Conservation (phyloP, 176 grass and related monocot genomes). For the Avena atlantica region DNA sequence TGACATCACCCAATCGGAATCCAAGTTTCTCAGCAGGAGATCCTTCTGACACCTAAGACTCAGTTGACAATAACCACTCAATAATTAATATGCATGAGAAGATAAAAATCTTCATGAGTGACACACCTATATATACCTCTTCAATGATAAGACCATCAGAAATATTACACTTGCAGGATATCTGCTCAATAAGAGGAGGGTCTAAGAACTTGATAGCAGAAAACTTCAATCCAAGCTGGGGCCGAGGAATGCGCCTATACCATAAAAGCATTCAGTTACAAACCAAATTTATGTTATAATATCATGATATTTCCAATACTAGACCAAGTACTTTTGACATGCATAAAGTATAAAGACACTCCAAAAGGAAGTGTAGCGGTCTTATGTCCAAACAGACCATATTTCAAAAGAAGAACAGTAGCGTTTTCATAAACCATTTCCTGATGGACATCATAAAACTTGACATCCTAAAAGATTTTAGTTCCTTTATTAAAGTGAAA, state of each 20-base stretch:
- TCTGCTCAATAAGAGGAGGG: slow-evolving; percentile 14
- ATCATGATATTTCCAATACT: background rate
- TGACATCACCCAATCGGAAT: background rate
- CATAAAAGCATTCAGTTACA: slow-evolving; percentile 1
- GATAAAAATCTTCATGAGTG: background rate
- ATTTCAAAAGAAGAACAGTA: background rate
- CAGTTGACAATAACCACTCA: background rate
- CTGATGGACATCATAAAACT: background rate
- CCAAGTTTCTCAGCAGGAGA: slow-evolving; percentile 12
- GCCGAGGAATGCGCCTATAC: slow-evolving; percentile 27
- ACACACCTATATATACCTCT: background rate
- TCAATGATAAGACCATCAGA: slow-evolving; percentile 10
- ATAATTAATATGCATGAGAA: background rate
- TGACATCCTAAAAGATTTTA: background rate
- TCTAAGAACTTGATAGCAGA: slow-evolving; percentile 26
- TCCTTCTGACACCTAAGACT: background rate
- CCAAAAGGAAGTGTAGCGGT: background rate
- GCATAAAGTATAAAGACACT: background rate
- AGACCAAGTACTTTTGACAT: background rate
- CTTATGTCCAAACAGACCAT: background rate
- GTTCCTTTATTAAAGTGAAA: background rate
- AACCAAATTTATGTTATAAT: background rate
- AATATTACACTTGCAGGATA: background rate
- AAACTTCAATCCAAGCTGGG: slow-evolving; percentile 38
- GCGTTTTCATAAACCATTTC: background rate